Evolutionary conservation across 208 protist genomes (phyloP).

Genomic region (Blechomonas ayalai): DNA sequence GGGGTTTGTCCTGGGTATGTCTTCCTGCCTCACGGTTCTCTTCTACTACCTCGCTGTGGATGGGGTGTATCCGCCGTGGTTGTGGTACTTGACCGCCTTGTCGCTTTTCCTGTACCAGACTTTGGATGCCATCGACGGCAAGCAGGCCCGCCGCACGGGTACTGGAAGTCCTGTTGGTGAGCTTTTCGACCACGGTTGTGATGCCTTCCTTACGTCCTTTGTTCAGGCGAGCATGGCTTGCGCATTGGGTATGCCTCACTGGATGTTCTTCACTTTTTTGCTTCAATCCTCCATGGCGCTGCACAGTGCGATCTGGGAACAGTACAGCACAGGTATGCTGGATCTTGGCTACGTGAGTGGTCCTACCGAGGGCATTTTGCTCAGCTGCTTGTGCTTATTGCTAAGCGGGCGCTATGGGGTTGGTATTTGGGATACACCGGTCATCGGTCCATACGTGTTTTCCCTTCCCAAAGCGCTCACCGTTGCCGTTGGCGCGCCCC

Average conservation of each 20-base stretch:
- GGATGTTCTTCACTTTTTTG: conserved; percentile 39
- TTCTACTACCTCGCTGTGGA: conserved; percentile 45
- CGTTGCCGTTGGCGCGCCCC: conserved; percentile 3
- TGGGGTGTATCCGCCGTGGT: conserved; percentile 78
- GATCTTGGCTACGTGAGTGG: conserved; percentile 85
- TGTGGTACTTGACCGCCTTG: conserved; percentile 67
- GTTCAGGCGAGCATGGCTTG: conserved; percentile 54
- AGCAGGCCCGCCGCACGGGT: conserved; percentile 91
- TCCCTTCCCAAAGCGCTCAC: conserved; percentile 6
- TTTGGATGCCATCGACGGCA: conserved; percentile 94
- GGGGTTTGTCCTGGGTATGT: conserved; percentile 71
- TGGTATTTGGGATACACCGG: conserved; percentile 33
- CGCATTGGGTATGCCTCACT: conserved; percentile 27
- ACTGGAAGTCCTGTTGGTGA: conserved; percentile 90
- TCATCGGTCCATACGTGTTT: conserved; percentile 32
- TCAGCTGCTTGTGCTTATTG: conserved; percentile 53
- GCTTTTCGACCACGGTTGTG: conserved; percentile 95
- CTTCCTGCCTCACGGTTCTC: conserved; percentile 45
- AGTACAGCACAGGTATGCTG: conserved; percentile 89
- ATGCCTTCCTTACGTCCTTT: conserved; percentile 81
- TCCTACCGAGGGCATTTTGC: conserved; percentile 82
- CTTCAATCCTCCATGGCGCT: conserved; percentile 42
- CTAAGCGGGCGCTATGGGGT: conserved; percentile 29
- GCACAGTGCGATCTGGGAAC: conserved; percentile 82
- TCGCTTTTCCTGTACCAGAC: conserved; percentile 89